phyloP scores from a whole-genome alignment of 1,284 basidiomycete species.

The Rhodotorula sp. region DNA sequence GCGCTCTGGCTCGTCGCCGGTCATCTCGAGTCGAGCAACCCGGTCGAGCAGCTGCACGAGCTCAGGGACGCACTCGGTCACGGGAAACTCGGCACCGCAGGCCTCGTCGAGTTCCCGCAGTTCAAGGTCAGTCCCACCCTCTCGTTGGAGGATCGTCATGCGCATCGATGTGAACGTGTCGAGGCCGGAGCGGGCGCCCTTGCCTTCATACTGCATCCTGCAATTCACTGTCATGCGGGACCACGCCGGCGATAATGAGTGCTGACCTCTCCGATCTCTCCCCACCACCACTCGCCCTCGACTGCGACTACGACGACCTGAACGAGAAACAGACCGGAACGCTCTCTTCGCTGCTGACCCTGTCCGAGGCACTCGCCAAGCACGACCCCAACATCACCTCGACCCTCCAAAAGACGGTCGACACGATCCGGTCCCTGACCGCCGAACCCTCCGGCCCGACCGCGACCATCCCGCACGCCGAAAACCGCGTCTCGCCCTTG shows the following conservation, averaged over 20 bases:
- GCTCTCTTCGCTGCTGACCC: slow-evolving; percentile 79
- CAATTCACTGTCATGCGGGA: not conserved
- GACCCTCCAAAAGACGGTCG: slow-evolving; percentile 87
- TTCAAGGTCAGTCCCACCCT: slow-evolving; percentile 41
- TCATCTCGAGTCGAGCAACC: slow-evolving; percentile 51
- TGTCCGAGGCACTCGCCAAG: slow-evolving; percentile 92
- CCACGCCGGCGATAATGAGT: not conserved
- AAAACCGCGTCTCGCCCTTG: slow-evolving; percentile 31
- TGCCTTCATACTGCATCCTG: not conserved
- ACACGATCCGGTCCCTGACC: slow-evolving; percentile 79
- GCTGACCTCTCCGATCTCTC: not conserved
- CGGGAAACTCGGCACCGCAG: slow-evolving; percentile 36
- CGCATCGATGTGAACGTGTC: too few species aligned
- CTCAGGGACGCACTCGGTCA: slow-evolving; percentile 49
- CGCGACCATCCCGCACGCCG: not conserved
- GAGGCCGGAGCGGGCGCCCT: too few species aligned
- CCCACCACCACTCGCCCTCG: not conserved
- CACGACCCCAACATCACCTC: slow-evolving; percentile 83
- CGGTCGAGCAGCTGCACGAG: slow-evolving; percentile 53
- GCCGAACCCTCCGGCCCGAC: slow-evolving; percentile 13
- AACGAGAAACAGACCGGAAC: slow-evolving; percentile 89
- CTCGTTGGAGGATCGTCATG: not conserved
- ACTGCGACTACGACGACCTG: too few species aligned
- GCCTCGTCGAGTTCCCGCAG: slow-evolving; percentile 36
- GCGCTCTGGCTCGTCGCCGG: slow-evolving; percentile 58